Evolutionary conservation across 2,329 filamentous ascomycete species (phyloP), one percentile per base, ranked within the genome.

Genomic region (Fusarium cyanostomum): DNA sequence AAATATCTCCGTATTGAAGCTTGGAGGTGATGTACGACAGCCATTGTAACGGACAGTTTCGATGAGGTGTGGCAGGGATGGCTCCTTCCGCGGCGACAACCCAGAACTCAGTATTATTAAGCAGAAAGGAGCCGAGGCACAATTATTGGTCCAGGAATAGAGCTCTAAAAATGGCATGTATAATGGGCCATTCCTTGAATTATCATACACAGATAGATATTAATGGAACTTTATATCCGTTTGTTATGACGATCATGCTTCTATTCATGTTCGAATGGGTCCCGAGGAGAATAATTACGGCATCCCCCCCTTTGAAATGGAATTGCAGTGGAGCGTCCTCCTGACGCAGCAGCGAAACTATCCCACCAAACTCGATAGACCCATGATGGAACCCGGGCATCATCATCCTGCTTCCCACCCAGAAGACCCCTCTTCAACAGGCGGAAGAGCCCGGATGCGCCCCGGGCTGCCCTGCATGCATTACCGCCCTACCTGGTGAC

Each of bases 161-260:
- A 35, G 30, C 28, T 46, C 28, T 46, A 46, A 46, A 35, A 46
- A 46, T 35, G 43, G 31, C 13, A 24, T n/a, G 41, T 49, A 33
- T 37, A 56, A 61, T 61, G 50, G 41, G 34, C 30, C 30, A 28
- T 15, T 43, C 57, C 21, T 21, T 21, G 21, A 21, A 21, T 21
- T 21, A 21, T 21, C 21, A 21, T 21, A 21, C n/a, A 21, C 6
- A 6, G 6, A 21, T 6, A 6, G 21, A 21, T 21, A 21, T n/a
- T n/a, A n/a, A n/a, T n/a, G n/a, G n/a, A n/a, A n/a, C n/a, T n/a
- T n/a, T n/a, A n/a, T n/a, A n/a, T n/a, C n/a, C n/a, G n/a, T n/a
- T n/a, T n/a, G n/a, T 33, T 10, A 60, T 56, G 61, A 59, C 45
- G 61, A 64, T 64, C 55, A 46, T 56, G 46, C 49, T 13, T 46